Evolutionary conservation across 805 yeast genomes (phyloP), one percentile per base, ranked within the genome.

Genomic region (Monosporozyma siamensis): DNA sequence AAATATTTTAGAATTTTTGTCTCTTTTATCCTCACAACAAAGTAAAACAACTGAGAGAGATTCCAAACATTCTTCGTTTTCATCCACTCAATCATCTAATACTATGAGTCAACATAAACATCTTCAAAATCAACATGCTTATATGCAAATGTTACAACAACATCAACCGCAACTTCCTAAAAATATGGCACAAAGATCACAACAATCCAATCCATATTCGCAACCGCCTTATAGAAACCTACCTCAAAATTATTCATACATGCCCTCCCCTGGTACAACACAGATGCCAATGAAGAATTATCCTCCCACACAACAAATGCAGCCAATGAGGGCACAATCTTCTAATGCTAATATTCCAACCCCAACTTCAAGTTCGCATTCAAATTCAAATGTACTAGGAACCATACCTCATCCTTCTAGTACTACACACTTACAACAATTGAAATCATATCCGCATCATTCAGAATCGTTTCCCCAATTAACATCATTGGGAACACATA

Each of bases 1-100:
- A 46, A 58, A 58, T 24, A 55, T 54, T 1, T 42, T 48, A 36
- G 42, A 41, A 38, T 20, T 44, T 9, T 39, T 41, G 10, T 41
- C 39, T 23, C 35, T 45, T 38, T 38, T 53, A 21, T 48, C 56
- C 4, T 34, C 20, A 29, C 8, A 29, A 24, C 17, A 14, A 8
- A 20, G 15, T 26, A 9, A 27, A n/a, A 22, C 7, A n/a, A 1
- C 6, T n/a, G 3, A 11, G 4, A 29, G 6, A 11, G 20, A 29
- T 29, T 29, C 32, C 5, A 29, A 15, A 4, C 32, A 29, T 14
- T 14, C 18, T 15, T 15, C 32, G n/a, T n/a, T n/a, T 29, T 9
- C 6, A 14, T 29, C 31, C 4, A 5, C 31, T 5, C 5, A 29
- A 4, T 29, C 32, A 29, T 15, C 32, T 4, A 15, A 8, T 10